These are phyloP conservation scores for Blastocystis sp. DNA, from an alignment of 352 stramenopile genomes.

Conservation along the genomic window DNA sequence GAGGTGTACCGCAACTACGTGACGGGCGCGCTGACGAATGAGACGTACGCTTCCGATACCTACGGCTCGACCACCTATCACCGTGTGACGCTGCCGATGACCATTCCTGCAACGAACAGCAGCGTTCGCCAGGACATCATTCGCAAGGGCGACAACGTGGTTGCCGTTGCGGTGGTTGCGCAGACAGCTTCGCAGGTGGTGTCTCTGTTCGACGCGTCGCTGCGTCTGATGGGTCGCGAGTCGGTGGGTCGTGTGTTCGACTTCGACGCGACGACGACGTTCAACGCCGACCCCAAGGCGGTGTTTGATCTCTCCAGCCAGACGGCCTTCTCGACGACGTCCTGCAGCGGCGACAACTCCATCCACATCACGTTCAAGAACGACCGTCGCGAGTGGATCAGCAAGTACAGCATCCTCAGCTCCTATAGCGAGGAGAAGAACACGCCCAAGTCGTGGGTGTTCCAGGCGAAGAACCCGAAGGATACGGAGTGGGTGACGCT, in stretches of 20 bases:
- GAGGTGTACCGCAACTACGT: conserved; percentile 38
- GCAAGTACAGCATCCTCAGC: conserved; percentile 35
- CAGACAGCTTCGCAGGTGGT: background rate
- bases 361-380: conserved; percentile 35
- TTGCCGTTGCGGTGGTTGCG: conserved; percentile 6
- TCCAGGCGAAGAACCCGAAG: conserved; percentile 31
- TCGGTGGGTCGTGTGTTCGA: conserved; percentile 7
- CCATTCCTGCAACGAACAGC: background rate
- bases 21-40: background rate
- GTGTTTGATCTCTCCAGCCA: conserved; percentile 10
- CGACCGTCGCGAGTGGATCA: conserved; percentile 49
- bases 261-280: background rate
- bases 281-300: background rate
- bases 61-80: background rate
- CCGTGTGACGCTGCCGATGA: background rate
- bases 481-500: conserved; percentile 9
- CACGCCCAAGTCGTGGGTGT: background rate
- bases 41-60: conserved; percentile 9
- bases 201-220: conserved; percentile 8
- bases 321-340: conserved; percentile 10
- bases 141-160: background rate
- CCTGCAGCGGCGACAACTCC: background rate
- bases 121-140: background rate
- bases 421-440: conserved; percentile 14
- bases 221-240: conserved; percentile 9